Evolutionary conservation across 805 yeast genomes (phyloP), one percentile per base, ranked within the genome.

Genomic region (Cyberlindnera amylophila): DNA sequence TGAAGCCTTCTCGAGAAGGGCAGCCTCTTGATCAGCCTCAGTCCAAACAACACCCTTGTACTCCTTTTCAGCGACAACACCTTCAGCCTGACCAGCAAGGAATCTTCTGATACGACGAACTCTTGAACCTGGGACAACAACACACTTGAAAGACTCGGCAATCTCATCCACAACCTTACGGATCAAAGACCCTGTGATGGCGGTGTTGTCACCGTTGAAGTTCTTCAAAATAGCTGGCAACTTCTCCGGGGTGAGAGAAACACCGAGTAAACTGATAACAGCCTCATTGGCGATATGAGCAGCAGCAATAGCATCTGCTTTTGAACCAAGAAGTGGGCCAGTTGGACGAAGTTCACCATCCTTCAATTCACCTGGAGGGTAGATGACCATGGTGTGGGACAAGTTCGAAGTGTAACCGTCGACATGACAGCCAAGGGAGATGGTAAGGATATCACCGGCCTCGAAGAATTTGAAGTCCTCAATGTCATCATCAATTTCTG

Each of bases 21-120:
- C 58, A 30, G 71, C 70, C 66, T 86, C 95, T 66, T 85, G 93
- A 63, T 85, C 85, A 30, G 81, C 72, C 66, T 86, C 95, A 41
- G 83, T 75, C 95, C 95, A 86, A 21, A 76, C 84, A 41, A 90
- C 95, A 59, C 96, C 96, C 65, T 91, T 90, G 67, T 85, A 86
- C 52, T 87, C 96, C 59, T 81, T 77, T 69, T 91, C 99, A 30
- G 90, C 91, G 50, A 89, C 93, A 42, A 89, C 71, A 61, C 89
- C 93, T 59, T 88, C 95, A 45, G 90, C 82, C 71, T 93, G 99
- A 41, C 99, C 99, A 31, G 96, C 95, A 59, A 93, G 77, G 57
- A 91, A 93, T 60, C 98, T 79, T 70, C 96, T 79, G 44, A 90
- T 75, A 63, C 96, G 78, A 68, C 99, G 83, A 33, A 93, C 86